phyloP scores from a whole-genome alignment of 805 yeast species.

The Zygosaccharomyces bisporus region DNA sequence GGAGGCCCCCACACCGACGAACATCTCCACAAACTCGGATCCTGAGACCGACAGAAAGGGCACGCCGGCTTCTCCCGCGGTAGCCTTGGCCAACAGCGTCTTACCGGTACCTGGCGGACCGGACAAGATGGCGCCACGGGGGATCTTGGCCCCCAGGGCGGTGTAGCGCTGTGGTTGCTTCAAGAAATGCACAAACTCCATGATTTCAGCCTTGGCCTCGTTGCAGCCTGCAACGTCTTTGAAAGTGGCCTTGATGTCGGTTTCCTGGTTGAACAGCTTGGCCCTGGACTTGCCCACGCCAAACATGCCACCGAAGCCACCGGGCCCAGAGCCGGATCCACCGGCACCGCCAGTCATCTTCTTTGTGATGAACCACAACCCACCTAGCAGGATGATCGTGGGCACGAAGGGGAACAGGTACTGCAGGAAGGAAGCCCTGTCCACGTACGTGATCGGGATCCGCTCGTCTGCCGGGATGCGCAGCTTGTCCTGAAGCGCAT shows the following conservation, averaged over 20 bases:
- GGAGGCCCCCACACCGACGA: slow-evolving; percentile 94
- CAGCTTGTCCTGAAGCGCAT: slow-evolving; percentile 63
- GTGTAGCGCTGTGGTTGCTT: slow-evolving; percentile 84
- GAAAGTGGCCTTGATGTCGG: slow-evolving; percentile 75
- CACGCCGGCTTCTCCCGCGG: slow-evolving; percentile 96
- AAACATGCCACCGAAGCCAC: slow-evolving; percentile 65
- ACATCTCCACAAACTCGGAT: slow-evolving; percentile 95
- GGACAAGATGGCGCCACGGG: slow-evolving; percentile 89
- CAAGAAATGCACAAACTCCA: slow-evolving; percentile 90
- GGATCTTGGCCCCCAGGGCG: slow-evolving; percentile 86
- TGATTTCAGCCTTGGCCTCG: slow-evolving; percentile 90
- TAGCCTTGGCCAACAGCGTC: slow-evolving; percentile 86
- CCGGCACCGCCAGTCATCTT: slow-evolving; percentile 39
- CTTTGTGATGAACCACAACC: slow-evolving; percentile 47
- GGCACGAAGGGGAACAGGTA: slow-evolving; percentile 72
- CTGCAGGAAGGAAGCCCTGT: slow-evolving; percentile 60
- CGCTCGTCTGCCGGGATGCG: slow-evolving; percentile 66
- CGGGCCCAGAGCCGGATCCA: slow-evolving; percentile 43
- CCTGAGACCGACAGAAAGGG: slow-evolving; percentile 91
- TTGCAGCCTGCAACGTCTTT: slow-evolving; percentile 93
- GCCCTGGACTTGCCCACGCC: slow-evolving; percentile 77
- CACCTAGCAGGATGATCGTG: slow-evolving; percentile 75
- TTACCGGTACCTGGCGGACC: slow-evolving; percentile 99
- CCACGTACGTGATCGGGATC: slow-evolving; percentile 72
- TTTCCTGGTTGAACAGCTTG: slow-evolving; percentile 75